Base-by-base conservation (phyloP, 805 yeast genomes). In the Candida pini region DNA sequence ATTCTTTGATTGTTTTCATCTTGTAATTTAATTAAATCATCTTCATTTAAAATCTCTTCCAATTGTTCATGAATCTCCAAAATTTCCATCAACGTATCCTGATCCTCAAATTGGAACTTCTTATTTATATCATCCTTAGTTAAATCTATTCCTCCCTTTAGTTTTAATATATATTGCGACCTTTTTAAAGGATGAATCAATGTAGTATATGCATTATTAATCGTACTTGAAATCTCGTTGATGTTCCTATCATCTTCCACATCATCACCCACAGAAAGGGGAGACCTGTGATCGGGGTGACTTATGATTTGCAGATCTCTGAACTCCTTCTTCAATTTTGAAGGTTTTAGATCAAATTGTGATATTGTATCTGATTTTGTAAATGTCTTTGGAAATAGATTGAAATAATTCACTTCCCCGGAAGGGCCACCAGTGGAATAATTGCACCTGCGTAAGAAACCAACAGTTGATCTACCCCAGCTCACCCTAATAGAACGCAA, bases 11-110 rank as follows among this genome's bases (percentile, higher is more conserved):
- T 69, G 47, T 87, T 88, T 37, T 76, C 81, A 8, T 43, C 49
- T 20, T 69, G 66, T 26, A 87, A 51, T 0, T 47, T 56, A 2
- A 59, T 69, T 21, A 85, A 64, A 31, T 85, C 95, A 3, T 66
- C 60, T 33, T 75, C 81, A 34, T 59, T 61, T 2, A 64, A 62
- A 5, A 86, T 79, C 44, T 76, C 76, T 41, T 85, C 94, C 38
- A 89, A 62, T 27, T 75, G 72, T 57, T 90, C 98, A 54, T 89
- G 92, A 4, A 86, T 76, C 44, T 87, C 94, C 60, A 90, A 64
- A 16, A 90, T 82, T 28, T 76, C 75, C 80, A 86, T 73, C 26
- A 90, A 61, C 51, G 85, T 62, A 12, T 64, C 70, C 38, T 79
- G 76, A 38, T 60, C 63, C 39, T 59, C 49, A 35, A 59, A 54